A percentile compares a stretch with the other conserved stretches of the same genome.
These are phyloP conservation scores for Aureobasidium melanogenum DNA, from an alignment of 2,329 filamentous ascomycete genomes.

Conservation along the genomic window DNA sequence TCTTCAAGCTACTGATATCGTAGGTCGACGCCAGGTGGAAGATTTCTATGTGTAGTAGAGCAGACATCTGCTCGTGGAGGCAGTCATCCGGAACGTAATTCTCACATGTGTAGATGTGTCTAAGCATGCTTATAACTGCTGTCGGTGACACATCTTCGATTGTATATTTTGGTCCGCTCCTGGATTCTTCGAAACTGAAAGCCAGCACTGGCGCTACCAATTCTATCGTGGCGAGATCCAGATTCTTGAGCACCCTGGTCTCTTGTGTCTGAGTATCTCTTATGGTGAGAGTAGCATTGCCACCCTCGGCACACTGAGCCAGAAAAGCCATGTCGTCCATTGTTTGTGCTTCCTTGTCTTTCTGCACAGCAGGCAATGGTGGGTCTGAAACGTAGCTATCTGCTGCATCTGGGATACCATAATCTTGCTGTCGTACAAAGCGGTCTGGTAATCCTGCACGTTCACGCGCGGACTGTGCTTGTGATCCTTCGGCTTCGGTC, in stretches of 20 bases:
- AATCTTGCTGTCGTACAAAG: neutral
- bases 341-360: neutral
- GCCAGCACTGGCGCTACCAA: slow-evolving; percentile 31
- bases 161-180: slow-evolving; percentile 25
- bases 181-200: slow-evolving; percentile 30
- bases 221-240: slow-evolving; percentile 26
- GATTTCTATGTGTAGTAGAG: slow-evolving; percentile 33
- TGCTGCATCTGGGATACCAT: neutral
- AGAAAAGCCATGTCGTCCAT: slow-evolving; percentile 2
- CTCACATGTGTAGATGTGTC: slow-evolving; percentile 32
- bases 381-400: neutral
- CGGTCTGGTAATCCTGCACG: neutral
- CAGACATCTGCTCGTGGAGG: slow-evolving; percentile 21
- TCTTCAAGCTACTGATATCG: slow-evolving; percentile 31
- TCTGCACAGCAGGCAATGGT: neutral
- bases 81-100: slow-evolving; percentile 25
- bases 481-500: neutral
- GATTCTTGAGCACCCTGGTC: slow-evolving; percentile 25
- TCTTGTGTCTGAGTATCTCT: slow-evolving; percentile 24
- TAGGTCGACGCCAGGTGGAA: slow-evolving; percentile 34
- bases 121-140: slow-evolving; percentile 30
- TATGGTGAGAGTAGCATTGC: slow-evolving; percentile 26
- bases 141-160: slow-evolving; percentile 29
- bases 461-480: neutral
- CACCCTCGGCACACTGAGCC: slow-evolving; percentile 13